Percentiles rank a stretch among this genome's conserved stretches.
These are phyloP conservation scores for Parachaetomium inaequale DNA, from an alignment of 495 filamentous ascomycete species.

Conservation along the genomic window DNA sequence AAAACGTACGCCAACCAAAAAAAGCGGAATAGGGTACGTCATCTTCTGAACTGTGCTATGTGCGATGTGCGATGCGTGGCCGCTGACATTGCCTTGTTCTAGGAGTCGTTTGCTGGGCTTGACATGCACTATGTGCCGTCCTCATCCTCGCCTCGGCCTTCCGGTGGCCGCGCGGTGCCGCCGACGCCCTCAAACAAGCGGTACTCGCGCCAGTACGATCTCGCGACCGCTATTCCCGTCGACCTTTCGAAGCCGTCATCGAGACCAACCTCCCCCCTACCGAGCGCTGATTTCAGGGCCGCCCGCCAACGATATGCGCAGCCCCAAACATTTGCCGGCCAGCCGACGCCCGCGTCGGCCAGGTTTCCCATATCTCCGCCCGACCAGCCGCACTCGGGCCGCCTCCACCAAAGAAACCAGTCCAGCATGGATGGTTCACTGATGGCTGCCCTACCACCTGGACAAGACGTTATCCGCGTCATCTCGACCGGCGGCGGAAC, in stretches of 20 bases:
- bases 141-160: constrained; percentile 63
- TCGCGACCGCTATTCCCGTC: constrained; percentile 34
- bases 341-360: constrained; percentile 27
- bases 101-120: constrained; percentile 65
- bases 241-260: constrained; percentile 55
- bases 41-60: constrained; percentile 25
- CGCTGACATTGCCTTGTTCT: constrained; percentile 18
- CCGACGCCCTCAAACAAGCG: constrained; percentile 63
- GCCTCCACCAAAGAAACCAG: constrained; percentile 58
- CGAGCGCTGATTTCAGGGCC: constrained; percentile 50
- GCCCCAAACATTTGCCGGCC: constrained; percentile 37
- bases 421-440: constrained; percentile 75
- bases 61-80: too few species aligned
- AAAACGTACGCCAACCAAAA: constrained; percentile 79
- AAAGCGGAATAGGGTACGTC: constrained; percentile 77
- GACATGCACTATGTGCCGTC: constrained; percentile 62
- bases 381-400: constrained; percentile 39
- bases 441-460: constrained; percentile 72
- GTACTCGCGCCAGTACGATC: constrained; percentile 65
- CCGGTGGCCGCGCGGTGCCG: constrained; percentile 44
- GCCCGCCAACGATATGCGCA: constrained; percentile 40
- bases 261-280: constrained; percentile 67
- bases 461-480: constrained; percentile 80
- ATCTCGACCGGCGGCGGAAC: constrained; percentile 89
- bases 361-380: constrained; percentile 42